Evolutionary conservation across 306 rosid genomes (phyloP), one percentile per base, ranked within the genome.

Genomic region (Acmispon strigosus): DNA sequence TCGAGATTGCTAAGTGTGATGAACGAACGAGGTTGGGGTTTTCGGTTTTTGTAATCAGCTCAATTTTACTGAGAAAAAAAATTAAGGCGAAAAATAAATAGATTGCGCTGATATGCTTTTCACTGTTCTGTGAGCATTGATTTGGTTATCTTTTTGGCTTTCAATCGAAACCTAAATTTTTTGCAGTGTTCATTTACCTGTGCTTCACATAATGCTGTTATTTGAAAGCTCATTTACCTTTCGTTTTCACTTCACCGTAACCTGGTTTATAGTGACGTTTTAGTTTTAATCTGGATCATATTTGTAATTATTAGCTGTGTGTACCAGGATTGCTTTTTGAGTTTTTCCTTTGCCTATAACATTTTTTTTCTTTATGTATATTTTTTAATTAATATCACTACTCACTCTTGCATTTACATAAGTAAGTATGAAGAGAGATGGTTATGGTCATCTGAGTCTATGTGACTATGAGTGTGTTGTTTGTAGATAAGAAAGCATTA

Each of bases 1-100:
- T 80, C 80, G 73, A 82, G 75, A 77, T 83, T 64, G 53, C 64
- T 64, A 47, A 36, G 41, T 49, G 54, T 73, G 81, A 41, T 77
- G 48, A 29, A 43, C 17, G 76, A 36, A 58, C 32, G 82, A 61
- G 85, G 80, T 69, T 60, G 44, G 64, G 8, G 41, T 72, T 39
- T 49, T 17, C 69, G 12, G 9, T 56, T 51, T 62, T 11, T 72
- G 17, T n/a, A 18, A 16, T 64, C 32, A 22, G 37, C 62, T 73
- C 15, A 56, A 66, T 49, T 73, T 73, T 71, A 22, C 61, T 69
- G 29, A 54, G 77, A 61, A 80, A 53, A 68, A 62, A 48, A 53
- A 11, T 14, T 14, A 13, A n/a, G n/a, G n/a, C n/a, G n/a, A 68
- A 62, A 48, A 53, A 11, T 14, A 14, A 13, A 32, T 63, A 37